A percentile compares a stretch with the other conserved stretches of the same genome.
These are phyloP conservation scores for Penicillium decumbens DNA, from an alignment of 2,329 filamentous ascomycete genomes.

Conservation along the genomic window DNA sequence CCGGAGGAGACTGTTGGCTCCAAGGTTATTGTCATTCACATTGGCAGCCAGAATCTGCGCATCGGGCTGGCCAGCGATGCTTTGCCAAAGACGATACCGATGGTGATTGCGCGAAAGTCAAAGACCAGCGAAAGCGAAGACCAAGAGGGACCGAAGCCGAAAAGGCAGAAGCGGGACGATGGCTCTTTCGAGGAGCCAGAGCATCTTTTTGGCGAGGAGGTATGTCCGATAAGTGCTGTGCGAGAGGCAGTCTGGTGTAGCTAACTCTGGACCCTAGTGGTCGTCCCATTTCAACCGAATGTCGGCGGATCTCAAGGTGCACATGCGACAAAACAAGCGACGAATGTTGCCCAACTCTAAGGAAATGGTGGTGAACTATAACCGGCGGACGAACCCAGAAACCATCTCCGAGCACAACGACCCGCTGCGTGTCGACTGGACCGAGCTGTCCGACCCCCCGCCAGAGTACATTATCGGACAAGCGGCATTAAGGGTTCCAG, in stretches of 20 bases:
- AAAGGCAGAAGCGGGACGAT: slow-evolving; percentile 57
- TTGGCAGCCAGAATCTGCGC: slow-evolving; percentile 89
- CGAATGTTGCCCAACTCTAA: slow-evolving; percentile 96
- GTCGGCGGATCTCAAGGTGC: slow-evolving; percentile 78
- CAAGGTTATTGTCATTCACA: slow-evolving; percentile 90
- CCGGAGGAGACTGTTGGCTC: slow-evolving; percentile 66
- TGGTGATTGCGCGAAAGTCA: slow-evolving; percentile 80
- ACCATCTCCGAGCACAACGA: slow-evolving; percentile 93
- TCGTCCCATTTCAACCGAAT: slow-evolving; percentile 68
- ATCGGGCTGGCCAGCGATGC: slow-evolving; percentile 96
- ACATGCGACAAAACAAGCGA: slow-evolving; percentile 90
- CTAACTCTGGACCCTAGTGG: slow-evolving; percentile 41
- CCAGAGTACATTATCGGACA: slow-evolving; percentile 75
- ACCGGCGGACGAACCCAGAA: slow-evolving; percentile 76
- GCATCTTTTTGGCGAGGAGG: slow-evolving; percentile 81
- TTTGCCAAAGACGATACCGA: slow-evolving; percentile 87
- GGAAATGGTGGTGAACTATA: slow-evolving; percentile 91
- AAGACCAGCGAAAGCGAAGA: slow-evolving; percentile 76
- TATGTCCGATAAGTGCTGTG: slow-evolving; percentile 40
- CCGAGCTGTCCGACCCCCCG: slow-evolving; percentile 66
- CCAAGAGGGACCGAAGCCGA: slow-evolving; percentile 71
- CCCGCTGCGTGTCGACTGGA: slow-evolving; percentile 91
- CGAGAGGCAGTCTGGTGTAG: background rate
- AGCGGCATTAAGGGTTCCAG: slow-evolving; percentile 78
- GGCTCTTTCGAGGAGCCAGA: slow-evolving; percentile 55